Base-by-base conservation (phyloP, 305 asterid species). In the Ajuga reptans region DNA sequence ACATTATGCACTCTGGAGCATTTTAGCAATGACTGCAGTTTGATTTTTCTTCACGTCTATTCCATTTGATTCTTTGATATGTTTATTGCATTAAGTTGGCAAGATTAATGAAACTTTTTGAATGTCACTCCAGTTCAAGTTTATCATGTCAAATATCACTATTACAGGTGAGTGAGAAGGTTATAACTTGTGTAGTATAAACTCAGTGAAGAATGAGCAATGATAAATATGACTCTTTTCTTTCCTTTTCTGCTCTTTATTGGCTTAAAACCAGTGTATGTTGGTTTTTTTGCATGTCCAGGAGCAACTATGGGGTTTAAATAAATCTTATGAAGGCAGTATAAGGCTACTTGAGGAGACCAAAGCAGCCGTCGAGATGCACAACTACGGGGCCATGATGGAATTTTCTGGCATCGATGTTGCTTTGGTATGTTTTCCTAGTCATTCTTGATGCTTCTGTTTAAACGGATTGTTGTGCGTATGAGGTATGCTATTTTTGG, bases 301-400 rank as follows among this genome's bases (percentile, higher is more conserved):
- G 92, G 91, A 87, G 57, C 87, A 81, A 29, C 73, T 93, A 64
- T 85, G 95, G 92, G 83, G 78, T 66, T 72, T 87, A 81, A 81
- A 79, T 74, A 79, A 72, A 52, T 58, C 89, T 7, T 93, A 81
- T 37, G 89, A 84, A 2, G 85, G 80, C 36, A 90, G 97, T 71
- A 9, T 87, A 56, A 65, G 69, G 64, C 95, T 93, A 33, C 74
- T 90, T 62, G 78, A 80, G 77, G 97, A 90, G 82, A 93, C 99
- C 12, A 83, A 80, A 81, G 99, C 99, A 0, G 95, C 87, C 21
- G 91, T 93, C 67, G 90, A 90, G 86, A 90, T 93, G 99, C 82
- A 87, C 58, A 89, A 80, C 33, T 85, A 85, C 62, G 99, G 97
- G 5, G 95, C 95, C 53, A 89, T 89, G 95, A 59, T 78, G 81